Conservation (phyloP, 2,329 filamentous ascomycete species). For the Clonostachys rhizophaga region DNA sequence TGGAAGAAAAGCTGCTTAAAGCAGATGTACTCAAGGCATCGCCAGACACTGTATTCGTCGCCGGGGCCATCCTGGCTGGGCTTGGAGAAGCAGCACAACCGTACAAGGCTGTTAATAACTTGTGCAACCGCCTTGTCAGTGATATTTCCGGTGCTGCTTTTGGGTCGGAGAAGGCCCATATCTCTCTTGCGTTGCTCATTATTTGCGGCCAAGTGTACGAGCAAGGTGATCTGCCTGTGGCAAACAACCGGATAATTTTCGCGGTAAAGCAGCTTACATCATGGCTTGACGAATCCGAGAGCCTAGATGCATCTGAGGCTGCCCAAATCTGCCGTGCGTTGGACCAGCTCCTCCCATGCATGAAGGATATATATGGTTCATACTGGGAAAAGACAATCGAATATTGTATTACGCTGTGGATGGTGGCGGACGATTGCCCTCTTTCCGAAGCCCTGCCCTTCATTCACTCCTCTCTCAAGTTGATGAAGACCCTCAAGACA, state of each 20-base stretch:
- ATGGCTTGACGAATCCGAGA: constrained; percentile 55
- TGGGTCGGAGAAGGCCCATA: constrained; percentile 36
- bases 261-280: constrained; percentile 73
- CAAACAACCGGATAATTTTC: constrained; percentile 71
- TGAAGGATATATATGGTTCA: constrained; percentile 79
- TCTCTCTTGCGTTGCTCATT: constrained; percentile 49
- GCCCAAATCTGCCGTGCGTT: constrained; percentile 52
- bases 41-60: constrained; percentile 39
- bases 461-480: constrained; percentile 67
- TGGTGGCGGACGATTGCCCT: constrained; percentile 32
- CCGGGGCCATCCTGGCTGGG: constrained; percentile 44
- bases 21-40: constrained; percentile 40
- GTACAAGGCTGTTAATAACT: constrained; percentile 42
- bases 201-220: constrained; percentile 47
- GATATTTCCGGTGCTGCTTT: constrained; percentile 48
- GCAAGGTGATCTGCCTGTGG: constrained; percentile 46
- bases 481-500: constrained; percentile 59
- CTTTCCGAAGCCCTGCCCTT: constrained; percentile 52
- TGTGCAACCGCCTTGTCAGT: constrained; percentile 57
- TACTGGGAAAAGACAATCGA: constrained; percentile 72
- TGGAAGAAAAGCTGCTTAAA: constrained; percentile 42
- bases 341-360: constrained; percentile 61
- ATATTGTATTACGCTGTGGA: constrained; percentile 55
- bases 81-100: constrained; percentile 43
- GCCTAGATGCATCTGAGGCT: constrained; percentile 35